Base-by-base conservation (phyloP, 192 early-diverging fungal species). In the Phlyctochytrium planicorne region DNA sequence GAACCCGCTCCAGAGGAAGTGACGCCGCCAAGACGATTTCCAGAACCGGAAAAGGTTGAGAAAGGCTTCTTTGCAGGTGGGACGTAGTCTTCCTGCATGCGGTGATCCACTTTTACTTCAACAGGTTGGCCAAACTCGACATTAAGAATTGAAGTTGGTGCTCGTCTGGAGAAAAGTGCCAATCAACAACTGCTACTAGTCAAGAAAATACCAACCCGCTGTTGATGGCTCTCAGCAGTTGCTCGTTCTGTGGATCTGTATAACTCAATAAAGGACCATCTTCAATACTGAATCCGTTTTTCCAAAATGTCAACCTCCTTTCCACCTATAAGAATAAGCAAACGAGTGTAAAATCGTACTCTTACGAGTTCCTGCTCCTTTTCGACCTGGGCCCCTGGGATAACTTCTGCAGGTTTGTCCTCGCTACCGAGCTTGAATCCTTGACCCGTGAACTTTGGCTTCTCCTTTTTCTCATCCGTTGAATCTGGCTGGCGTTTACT, bases 241-340 rank as follows among this genome's bases (percentile, higher is more conserved):
- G 87, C 74, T 90, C 82, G 80, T 92, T 96, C 66, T 84, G 82
- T 3, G 96, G 95, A 68, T 95, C 94, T 57, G 91, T 87, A 62
- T 93, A 94, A 52, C 83, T 75, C 69, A 90, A 79, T 59, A 99
- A 77, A 0, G 93, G 92, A 1, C 97, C 97, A 67, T 97, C 93
- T 24, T 92, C 95, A 69, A 99, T 82, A 59, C 90, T 95, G 70
- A 98, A 99, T 60, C 97, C 97, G 70, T 97, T 91, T 62, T 89
- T 80, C 93, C 95, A 99, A 68, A 99, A 98, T 14, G 92, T 97
- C 61, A 99, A 80, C 52, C 87, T 78, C 30, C 97, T 85, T 80
- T 88, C 74, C 20, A 81, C 62, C 65, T 59, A 24, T 6, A 71
- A 16, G n/a, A n/a, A n/a, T n/a, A n/a, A n/a, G n/a, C n/a, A n/a